phyloP scores from a whole-genome alignment of 1,284 basidiomycete genomes.

The Inonotus hispidus region DNA sequence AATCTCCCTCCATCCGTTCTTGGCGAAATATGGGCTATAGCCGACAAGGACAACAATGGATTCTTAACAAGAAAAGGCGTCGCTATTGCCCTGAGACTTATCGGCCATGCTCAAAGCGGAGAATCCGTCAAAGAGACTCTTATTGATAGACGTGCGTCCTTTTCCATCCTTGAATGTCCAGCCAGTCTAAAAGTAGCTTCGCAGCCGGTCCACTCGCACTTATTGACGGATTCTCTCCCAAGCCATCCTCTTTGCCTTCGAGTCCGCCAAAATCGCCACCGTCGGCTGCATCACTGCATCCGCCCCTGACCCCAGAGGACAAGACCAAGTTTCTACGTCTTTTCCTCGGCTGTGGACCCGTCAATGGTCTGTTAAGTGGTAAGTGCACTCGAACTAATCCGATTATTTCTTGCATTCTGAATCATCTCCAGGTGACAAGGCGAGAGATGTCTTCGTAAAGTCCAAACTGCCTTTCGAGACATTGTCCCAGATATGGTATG shows the following conservation, averaged over 20 bases:
- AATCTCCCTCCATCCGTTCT: conserved; percentile 74
- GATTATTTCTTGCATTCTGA: conserved; percentile 7
- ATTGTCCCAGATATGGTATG: conserved; percentile 91
- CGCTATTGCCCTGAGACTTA: conserved; percentile 81
- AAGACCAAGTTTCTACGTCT: conserved; percentile 77
- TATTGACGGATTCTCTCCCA: conserved; percentile 66
- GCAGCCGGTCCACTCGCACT: conserved; percentile 78
- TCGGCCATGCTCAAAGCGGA: conserved; percentile 91
- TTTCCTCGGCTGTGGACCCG: conserved; percentile 70
- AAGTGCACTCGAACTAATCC: not conserved
- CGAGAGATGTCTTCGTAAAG: conserved; percentile 89
- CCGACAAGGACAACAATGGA: conserved; percentile 91
- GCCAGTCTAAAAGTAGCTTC: conserved; percentile 1
- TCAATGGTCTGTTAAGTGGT: conserved; percentile 72
- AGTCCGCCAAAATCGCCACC: conserved; percentile 60
- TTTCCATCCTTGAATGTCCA: conserved; percentile 24
- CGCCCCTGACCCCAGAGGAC: conserved; percentile 72
- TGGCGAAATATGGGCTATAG: conserved; percentile 91
- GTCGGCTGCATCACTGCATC: conserved; percentile 37
- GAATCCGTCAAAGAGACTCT: conserved; percentile 60
- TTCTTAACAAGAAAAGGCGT: conserved; percentile 85
- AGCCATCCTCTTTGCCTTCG: conserved; percentile 34
- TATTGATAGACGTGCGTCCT: conserved; percentile 57
- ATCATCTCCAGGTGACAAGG: conserved; percentile 69
- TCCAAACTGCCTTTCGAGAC: conserved; percentile 88